These are phyloP conservation scores for Aspergillus oerlinghausenensis DNA, from an alignment of 2,329 filamentous ascomycete species.

Conservation along the genomic window DNA sequence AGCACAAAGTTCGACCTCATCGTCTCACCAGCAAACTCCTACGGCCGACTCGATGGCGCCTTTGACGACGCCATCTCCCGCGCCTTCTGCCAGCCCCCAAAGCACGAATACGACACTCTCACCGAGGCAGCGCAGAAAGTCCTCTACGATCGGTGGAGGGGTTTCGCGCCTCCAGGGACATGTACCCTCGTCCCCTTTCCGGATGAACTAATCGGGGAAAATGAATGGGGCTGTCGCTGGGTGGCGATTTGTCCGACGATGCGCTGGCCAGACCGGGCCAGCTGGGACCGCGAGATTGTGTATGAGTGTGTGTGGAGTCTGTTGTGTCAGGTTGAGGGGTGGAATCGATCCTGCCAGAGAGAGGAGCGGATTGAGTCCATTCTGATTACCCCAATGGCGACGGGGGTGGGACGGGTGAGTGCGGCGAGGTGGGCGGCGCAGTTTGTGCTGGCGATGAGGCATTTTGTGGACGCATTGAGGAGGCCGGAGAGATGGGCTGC, in stretches of 20 bases:
- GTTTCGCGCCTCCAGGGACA: slow-evolving; percentile 49
- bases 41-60: slow-evolving; percentile 50
- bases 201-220: slow-evolving; percentile 31
- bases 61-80: slow-evolving; percentile 54
- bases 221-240: slow-evolving; percentile 41
- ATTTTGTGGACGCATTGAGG: slow-evolving; percentile 47
- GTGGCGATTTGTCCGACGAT: slow-evolving; percentile 53
- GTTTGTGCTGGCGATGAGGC: slow-evolving; percentile 48
- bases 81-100: slow-evolving; percentile 39
- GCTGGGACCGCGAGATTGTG: slow-evolving; percentile 51
- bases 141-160: slow-evolving; percentile 46
- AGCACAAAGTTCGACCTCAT: slow-evolving; percentile 44
- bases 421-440: slow-evolving; percentile 49
- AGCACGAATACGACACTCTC: slow-evolving; percentile 44
- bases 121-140: slow-evolving; percentile 43
- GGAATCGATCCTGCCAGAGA: slow-evolving; percentile 35
- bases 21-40: slow-evolving; percentile 54
- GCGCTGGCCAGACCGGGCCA: slow-evolving; percentile 42
- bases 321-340: slow-evolving; percentile 45
- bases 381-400: slow-evolving; percentile 52
- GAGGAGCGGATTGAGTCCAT: slow-evolving; percentile 37
- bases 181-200: slow-evolving; percentile 49
- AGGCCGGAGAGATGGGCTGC: slow-evolving; percentile 41
- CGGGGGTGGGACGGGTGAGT: slow-evolving; percentile 45
- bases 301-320: slow-evolving; percentile 53